Base-by-base conservation (phyloP, 2,329 filamentous ascomycete species). In the Trichoderma brevicompactum region DNA sequence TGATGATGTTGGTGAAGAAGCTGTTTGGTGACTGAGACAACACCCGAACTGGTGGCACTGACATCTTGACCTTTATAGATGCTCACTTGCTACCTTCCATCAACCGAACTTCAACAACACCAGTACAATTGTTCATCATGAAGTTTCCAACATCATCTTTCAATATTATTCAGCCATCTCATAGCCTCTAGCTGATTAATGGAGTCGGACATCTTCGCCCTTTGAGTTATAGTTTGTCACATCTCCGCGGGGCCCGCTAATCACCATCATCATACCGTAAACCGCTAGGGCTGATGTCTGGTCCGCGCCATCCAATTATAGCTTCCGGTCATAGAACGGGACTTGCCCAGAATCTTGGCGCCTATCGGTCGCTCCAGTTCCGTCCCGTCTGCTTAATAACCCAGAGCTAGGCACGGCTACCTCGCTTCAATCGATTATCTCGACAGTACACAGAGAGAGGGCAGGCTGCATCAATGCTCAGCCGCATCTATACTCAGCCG, bases 351-450 rank as follows among this genome's bases (percentile, higher is more conserved):
- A 28, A 3, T 28, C 23, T 28, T 28, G 23, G 23, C 23, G 23
- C 23, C 23, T 28, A 28, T 28, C 23, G 23, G 23, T 5, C 23
- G 5, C 23, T 28, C 23, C 23, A 28, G 23, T 5, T 28, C 12
- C 49, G 38, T 13, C 7, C n/a, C 3, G 34, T 10, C 28, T 44
- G 59, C 59, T 52, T 44, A 44, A 28, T 44, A 44, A 44, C 9
- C 7, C 23, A 2, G 3, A 0, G 8, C 5, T 5, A 9, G 9
- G 1, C 6, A 36, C 59, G 59, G 59, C 10, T 62, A 53, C 12
- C 48, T 62, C 59, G 59, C 59, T 53, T 53, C 23, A 52, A 13
- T 62, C 58, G 58, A 62, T 40, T 43, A 53, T 44, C 56, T 62
- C 59, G 48, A 62, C 7, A 53, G 23, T 34, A 38, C 28, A 13